These are phyloP conservation scores for Cercospora janseana DNA, from an alignment of 2,329 filamentous ascomycete genomes.

Conservation along the genomic window DNA sequence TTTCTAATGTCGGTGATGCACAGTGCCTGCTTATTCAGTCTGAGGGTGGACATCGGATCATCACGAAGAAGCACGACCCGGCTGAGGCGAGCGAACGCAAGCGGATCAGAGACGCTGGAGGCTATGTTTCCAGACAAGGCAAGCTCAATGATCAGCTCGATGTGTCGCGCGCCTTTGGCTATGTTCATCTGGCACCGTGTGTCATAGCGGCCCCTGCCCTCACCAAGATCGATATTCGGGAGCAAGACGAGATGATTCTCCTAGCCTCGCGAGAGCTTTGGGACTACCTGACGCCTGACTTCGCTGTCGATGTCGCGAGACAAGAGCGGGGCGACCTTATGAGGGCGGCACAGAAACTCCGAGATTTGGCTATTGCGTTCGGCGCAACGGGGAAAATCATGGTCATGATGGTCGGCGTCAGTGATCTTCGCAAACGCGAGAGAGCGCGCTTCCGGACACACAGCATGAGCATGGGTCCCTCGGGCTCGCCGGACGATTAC, in stretches of 20 bases:
- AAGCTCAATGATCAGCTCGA: slow-evolving; percentile 88
- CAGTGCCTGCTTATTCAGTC: slow-evolving; percentile 94
- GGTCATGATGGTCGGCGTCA: slow-evolving; percentile 97
- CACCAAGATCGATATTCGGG: slow-evolving; percentile 71
- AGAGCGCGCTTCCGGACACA: slow-evolving; percentile 72
- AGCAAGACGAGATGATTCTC: slow-evolving; percentile 90
- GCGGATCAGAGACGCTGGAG: slow-evolving; percentile 88
- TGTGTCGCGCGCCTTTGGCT: slow-evolving; percentile 92
- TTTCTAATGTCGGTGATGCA: slow-evolving; percentile 92
- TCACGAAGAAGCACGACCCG: slow-evolving; percentile 91
- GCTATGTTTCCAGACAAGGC: slow-evolving; percentile 92
- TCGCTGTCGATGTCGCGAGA: slow-evolving; percentile 87
- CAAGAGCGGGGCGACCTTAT: slow-evolving; percentile 87
- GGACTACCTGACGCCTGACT: slow-evolving; percentile 86
- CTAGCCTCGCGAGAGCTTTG: slow-evolving; percentile 90
- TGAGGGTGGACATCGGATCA: slow-evolving; percentile 75
- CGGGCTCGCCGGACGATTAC: slow-evolving; percentile 69
- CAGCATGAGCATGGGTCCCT: slow-evolving; percentile 81
- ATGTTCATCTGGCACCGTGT: slow-evolving; percentile 85
- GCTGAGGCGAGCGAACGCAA: slow-evolving; percentile 80
- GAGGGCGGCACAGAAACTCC: slow-evolving; percentile 89
- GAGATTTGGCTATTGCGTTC: slow-evolving; percentile 93
- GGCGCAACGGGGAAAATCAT: slow-evolving; percentile 93
- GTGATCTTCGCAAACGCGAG: slow-evolving; percentile 83
- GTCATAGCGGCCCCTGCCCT: slow-evolving; percentile 90